Conservation (phyloP, 176 grass and related monocot genomes). For the Juncus effusus region DNA sequence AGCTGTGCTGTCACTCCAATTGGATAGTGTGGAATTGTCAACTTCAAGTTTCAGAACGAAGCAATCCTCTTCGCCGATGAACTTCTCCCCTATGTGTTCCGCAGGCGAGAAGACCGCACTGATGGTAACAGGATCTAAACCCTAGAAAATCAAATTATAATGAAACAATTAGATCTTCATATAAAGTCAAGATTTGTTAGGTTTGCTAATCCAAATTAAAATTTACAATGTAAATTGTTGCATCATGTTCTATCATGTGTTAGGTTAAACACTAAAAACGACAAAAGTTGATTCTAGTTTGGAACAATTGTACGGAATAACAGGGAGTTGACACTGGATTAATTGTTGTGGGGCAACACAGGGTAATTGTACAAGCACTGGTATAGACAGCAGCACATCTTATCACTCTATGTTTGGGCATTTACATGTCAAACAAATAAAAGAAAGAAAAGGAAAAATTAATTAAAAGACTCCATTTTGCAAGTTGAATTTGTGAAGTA, state of each 20-base stretch:
- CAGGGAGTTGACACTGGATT: background rate
- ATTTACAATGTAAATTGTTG: background rate
- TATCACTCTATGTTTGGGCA: too few relatives aligned
- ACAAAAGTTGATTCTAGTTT: slow-evolving; percentile 3
- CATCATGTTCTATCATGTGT: too few relatives aligned
- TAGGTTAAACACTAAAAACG: too few relatives aligned
- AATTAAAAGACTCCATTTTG: too few relatives aligned
- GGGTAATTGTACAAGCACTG: too few relatives aligned
- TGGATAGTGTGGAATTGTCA: slow-evolving; percentile 54
- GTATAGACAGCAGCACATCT: too few relatives aligned
- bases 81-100: slow-evolving; percentile 83
- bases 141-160: slow-evolving; percentile 38
- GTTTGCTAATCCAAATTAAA: slow-evolving; percentile 16
- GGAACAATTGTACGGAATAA: slow-evolving; percentile 16
- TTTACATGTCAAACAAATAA: too few relatives aligned
- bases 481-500: too few relatives aligned
- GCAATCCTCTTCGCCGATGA: slow-evolving; percentile 79
- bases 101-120: slow-evolving; percentile 78
- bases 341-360: slow-evolving; percentile 6
- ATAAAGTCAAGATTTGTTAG: slow-evolving; percentile 9
- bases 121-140: slow-evolving; percentile 78
- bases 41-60: slow-evolving; percentile 84
- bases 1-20: slow-evolving; percentile 83
- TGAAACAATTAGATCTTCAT: slow-evolving; percentile 8
- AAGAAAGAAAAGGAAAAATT: too few relatives aligned